These are phyloP conservation scores for Auriculariales sp. DNA, from an alignment of 768 basidiomycete genomes.

Conservation along the genomic window DNA sequence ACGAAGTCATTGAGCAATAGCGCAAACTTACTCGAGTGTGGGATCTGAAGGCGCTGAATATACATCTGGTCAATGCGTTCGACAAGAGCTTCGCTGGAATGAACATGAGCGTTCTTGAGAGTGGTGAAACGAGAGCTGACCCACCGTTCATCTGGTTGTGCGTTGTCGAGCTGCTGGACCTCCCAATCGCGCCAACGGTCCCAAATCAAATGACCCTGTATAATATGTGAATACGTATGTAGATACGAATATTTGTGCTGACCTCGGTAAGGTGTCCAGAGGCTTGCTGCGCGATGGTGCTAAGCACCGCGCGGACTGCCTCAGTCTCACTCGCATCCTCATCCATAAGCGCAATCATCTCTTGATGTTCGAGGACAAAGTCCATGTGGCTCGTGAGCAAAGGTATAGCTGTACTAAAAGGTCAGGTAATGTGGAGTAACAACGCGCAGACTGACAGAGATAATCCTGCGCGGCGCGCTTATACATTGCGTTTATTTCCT, in stretches of 20 bases:
- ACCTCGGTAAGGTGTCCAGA: constrained; percentile 52
- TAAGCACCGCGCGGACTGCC: constrained; percentile 46
- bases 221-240: constrained; percentile 11
- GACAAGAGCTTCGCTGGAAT: constrained; percentile 27
- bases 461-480: constrained; percentile 60
- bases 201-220: constrained; percentile 60
- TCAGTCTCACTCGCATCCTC: constrained; percentile 29
- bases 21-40: constrained; percentile 46
- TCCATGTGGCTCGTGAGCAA: constrained; percentile 54
- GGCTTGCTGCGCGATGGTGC: constrained; percentile 40
- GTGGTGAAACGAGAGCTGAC: constrained; percentile 3
- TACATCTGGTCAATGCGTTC: constrained; percentile 41
- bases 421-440: constrained; percentile 8
- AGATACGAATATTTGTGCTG: constrained; percentile 5
- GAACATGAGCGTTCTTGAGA: neutral
- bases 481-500: constrained; percentile 47
- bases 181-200: constrained; percentile 63
- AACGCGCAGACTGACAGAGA: constrained; percentile 45
- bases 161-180: constrained; percentile 40
- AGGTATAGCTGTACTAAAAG: constrained; percentile 44
- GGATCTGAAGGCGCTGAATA: constrained; percentile 55
- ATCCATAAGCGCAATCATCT: constrained; percentile 21
- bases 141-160: constrained; percentile 33
- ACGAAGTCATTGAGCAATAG: neutral
- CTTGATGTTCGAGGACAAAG: constrained; percentile 28